phyloP scores from a whole-genome alignment of 129 eudicot species.

The Gnaphalium uliginosum region DNA sequence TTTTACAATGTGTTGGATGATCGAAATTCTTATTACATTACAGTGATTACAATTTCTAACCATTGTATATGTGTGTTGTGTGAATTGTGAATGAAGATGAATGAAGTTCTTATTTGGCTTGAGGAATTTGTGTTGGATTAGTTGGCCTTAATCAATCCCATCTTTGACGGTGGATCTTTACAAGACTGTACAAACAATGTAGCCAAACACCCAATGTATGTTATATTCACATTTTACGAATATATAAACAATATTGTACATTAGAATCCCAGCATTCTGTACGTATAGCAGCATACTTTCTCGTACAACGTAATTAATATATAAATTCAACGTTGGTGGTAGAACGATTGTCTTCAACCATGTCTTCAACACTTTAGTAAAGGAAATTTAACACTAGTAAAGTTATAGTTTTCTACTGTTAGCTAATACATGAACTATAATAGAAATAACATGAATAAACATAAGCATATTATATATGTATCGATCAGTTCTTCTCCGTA shows the following conservation, averaged over 20 bases:
- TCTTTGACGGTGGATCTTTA: conserved; percentile 4
- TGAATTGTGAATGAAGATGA: conserved; percentile 54
- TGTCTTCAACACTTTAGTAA: no score
- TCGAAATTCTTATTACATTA: no score
- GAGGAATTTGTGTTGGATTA: conserved; percentile 65
- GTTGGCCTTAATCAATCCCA: conserved; percentile 10
- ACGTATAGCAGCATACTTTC: neutral
- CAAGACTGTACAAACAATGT: conserved; percentile 1
- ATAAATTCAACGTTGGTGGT: no score
- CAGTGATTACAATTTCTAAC: conserved; percentile 5
- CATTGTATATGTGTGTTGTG: conserved; percentile 7
- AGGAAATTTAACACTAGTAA: neutral
- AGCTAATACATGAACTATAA: no score
- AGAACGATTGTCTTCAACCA: no score
- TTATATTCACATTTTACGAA: neutral
- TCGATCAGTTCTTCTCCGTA: no score
- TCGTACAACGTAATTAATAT: conserved; percentile 7
- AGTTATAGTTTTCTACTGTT: no score
- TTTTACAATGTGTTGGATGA: neutral
- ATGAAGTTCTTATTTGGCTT: conserved; percentile 92
- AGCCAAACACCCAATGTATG: neutral
- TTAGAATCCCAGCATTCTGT: neutral
- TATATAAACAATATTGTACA: conserved; percentile 6
- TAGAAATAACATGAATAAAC: no score
- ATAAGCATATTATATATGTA: neutral